Evolutionary conservation across 2,329 filamentous ascomycete genomes (phyloP).

Genomic region (Coniella lustricola): DNA sequence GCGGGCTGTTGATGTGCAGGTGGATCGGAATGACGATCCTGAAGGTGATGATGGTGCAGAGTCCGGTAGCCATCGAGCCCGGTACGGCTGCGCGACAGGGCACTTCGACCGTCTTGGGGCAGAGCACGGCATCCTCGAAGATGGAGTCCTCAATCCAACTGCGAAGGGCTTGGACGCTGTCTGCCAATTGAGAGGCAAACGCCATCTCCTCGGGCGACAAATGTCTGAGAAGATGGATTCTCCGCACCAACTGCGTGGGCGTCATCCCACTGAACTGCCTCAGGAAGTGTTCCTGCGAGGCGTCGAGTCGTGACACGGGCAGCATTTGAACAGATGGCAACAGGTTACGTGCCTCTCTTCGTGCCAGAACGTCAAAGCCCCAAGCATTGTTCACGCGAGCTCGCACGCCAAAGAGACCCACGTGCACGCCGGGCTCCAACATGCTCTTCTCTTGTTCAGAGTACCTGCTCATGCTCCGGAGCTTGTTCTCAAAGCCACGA

Average conservation of each 20-base stretch:
- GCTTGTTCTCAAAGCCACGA: constrained; percentile 50
- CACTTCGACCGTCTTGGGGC: constrained; percentile 34
- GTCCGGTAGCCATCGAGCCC: constrained; percentile 21
- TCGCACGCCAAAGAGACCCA: constrained; percentile 52
- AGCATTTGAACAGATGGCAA: constrained; percentile 53
- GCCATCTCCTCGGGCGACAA: constrained; percentile 33
- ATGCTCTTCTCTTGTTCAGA: constrained; percentile 35
- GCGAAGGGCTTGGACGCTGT: constrained; percentile 34
- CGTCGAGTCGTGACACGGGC: constrained; percentile 40
- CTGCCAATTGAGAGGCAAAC: constrained; percentile 39
- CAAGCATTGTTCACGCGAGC: constrained; percentile 39
- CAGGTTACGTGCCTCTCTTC: constrained; percentile 47
- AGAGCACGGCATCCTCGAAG: constrained; percentile 40
- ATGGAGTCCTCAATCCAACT: constrained; percentile 36
- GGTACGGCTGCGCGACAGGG: constrained; percentile 28
- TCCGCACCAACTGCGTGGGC: constrained; percentile 31
- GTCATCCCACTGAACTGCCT: constrained; percentile 40
- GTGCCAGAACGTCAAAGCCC: constrained; percentile 59
- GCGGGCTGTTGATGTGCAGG: constrained; percentile 34
- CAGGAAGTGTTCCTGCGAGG: constrained; percentile 49
- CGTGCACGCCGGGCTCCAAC: constrained; percentile 45
- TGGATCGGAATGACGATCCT: constrained; percentile 43
- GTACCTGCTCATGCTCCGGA: constrained; percentile 59
- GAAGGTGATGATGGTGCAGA: constrained; percentile 33
- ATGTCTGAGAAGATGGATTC: constrained; percentile 30